Percentiles rank a stretch among this genome's conserved stretches.
Evolutionary conservation across 2,329 filamentous ascomycete genomes (phyloP).

Genomic region (Immersiporthe knoxdaviesiana): DNA sequence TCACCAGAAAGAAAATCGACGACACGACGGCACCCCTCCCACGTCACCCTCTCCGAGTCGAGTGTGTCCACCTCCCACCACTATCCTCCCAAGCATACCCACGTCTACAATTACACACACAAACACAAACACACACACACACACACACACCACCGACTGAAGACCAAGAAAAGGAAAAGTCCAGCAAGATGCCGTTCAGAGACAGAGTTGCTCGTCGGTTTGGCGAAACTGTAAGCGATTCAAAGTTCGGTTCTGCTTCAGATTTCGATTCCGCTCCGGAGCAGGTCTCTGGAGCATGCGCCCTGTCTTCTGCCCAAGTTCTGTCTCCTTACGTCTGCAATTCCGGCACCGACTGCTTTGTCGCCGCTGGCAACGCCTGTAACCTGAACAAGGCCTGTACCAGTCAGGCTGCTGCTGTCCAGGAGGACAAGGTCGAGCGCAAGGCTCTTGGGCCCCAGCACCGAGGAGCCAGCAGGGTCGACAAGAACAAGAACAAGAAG

Average conservation of each 20-base stretch:
- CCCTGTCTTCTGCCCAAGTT: slow-evolving; percentile 17
- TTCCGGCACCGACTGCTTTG: neutral
- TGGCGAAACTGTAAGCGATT: slow-evolving; percentile 48
- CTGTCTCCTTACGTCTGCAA: neutral
- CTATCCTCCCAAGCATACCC: neutral
- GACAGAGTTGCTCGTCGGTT: slow-evolving; percentile 50
- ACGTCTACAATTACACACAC: slow-evolving; percentile 1
- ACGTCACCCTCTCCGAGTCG: neutral
- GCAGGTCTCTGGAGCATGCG: slow-evolving; percentile 13
- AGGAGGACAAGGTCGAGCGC: slow-evolving; percentile 9
- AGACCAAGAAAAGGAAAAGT: slow-evolving; percentile 1
- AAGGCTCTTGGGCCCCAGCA: slow-evolving; percentile 19
- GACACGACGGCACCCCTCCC: slow-evolving; percentile 1
- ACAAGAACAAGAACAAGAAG: slow-evolving; percentile 15
- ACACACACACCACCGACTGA: neutral
- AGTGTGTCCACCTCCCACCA: neutral
- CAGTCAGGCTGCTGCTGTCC: neutral
- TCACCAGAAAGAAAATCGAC: neutral
- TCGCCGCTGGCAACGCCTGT: neutral
- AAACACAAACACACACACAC: neutral
- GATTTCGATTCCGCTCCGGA: slow-evolving; percentile 29
- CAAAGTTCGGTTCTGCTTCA: slow-evolving; percentile 18
- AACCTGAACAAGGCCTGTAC: neutral
- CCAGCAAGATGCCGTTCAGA: slow-evolving; percentile 37
- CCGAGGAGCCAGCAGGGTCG: neutral